A percentile compares a stretch with the other conserved stretches of the same genome.
These are phyloP conservation scores for Fusarium duplospermum DNA, from an alignment of 2,329 filamentous ascomycete species.

Conservation along the genomic window DNA sequence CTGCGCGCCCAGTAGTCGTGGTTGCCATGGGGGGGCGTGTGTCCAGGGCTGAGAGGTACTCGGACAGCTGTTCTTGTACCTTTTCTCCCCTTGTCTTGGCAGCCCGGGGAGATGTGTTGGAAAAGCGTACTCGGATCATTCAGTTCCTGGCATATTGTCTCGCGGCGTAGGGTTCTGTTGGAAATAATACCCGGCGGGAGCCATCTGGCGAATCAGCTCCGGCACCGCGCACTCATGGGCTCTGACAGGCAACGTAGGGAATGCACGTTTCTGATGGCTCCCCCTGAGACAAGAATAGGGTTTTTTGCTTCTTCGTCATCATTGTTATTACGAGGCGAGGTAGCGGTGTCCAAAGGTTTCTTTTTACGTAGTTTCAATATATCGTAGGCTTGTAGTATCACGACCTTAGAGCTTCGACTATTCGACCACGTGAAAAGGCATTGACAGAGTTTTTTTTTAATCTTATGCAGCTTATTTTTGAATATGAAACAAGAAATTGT, in stretches of 20 bases:
- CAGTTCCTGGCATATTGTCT: background rate
- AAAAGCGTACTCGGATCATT: background rate
- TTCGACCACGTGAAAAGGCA: constrained; percentile 2
- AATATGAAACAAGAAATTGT: constrained; percentile 12
- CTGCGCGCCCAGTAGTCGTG: constrained; percentile 20
- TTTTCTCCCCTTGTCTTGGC: background rate
- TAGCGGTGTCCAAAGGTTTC: constrained; percentile 23
- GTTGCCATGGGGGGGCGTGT: constrained; percentile 18
- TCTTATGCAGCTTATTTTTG: background rate
- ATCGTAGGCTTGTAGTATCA: background rate
- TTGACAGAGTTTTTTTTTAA: background rate
- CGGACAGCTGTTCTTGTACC: constrained; percentile 4
- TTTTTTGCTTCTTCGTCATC: constrained; percentile 23
- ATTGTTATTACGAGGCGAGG: constrained; percentile 14
- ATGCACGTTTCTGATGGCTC: constrained; percentile 14
- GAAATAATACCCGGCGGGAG: constrained; percentile 5
- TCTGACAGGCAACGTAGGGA: background rate
- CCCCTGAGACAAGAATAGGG: constrained; percentile 12
- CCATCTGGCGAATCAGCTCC: constrained; percentile 36
- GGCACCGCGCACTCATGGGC: constrained; percentile 36
- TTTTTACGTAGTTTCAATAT: background rate
- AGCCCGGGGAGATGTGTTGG: background rate
- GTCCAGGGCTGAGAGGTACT: constrained; percentile 14
- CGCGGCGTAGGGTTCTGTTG: constrained; percentile 5
- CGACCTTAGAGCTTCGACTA: background rate